phyloP scores from a whole-genome alignment of 306 rosid genomes.

The Echinosophora koreensis region DNA sequence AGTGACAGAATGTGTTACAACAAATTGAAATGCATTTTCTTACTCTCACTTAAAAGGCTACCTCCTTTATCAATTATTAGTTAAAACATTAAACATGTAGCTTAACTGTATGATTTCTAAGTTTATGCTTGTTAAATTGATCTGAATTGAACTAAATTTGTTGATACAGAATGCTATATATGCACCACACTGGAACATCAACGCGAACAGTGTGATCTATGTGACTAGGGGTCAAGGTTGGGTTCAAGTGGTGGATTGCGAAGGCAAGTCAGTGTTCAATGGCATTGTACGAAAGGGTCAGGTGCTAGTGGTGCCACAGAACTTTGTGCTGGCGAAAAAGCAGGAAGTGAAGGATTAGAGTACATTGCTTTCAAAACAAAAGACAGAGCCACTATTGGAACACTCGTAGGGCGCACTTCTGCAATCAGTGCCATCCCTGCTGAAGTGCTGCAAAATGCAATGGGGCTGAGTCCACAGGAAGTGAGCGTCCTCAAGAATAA shows the following conservation, averaged over 20 bases:
- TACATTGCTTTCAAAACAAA: constrained; percentile 64
- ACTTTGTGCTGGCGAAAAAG: constrained; percentile 55
- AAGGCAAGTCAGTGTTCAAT: constrained; percentile 55
- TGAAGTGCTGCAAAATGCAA: constrained; percentile 54
- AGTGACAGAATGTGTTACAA: no score
- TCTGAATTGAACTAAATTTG: no score
- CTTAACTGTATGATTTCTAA: no score
- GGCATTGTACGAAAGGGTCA: constrained; percentile 54
- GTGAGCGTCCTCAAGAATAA: constrained; percentile 53
- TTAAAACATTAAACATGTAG: no score
- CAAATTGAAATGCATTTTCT: no score
- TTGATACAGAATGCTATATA: constrained; percentile 59
- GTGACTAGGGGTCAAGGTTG: constrained; percentile 61
- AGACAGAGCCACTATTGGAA: constrained; percentile 54
- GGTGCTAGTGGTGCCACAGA: constrained; percentile 62
- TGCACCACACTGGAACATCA: constrained; percentile 63
- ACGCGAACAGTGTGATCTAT: constrained; percentile 58
- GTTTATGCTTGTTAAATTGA: no score
- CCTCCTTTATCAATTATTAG: no score
- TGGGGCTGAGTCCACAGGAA: constrained; percentile 43
- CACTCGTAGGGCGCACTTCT: constrained; percentile 56
- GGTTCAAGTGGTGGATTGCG: constrained; percentile 59
- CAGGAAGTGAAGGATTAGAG: constrained; percentile 60
- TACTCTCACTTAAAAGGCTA: no score
- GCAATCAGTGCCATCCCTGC: constrained; percentile 55